Base-by-base conservation (phyloP, 768 basidiomycete genomes). In the Tulasnella sp. region DNA sequence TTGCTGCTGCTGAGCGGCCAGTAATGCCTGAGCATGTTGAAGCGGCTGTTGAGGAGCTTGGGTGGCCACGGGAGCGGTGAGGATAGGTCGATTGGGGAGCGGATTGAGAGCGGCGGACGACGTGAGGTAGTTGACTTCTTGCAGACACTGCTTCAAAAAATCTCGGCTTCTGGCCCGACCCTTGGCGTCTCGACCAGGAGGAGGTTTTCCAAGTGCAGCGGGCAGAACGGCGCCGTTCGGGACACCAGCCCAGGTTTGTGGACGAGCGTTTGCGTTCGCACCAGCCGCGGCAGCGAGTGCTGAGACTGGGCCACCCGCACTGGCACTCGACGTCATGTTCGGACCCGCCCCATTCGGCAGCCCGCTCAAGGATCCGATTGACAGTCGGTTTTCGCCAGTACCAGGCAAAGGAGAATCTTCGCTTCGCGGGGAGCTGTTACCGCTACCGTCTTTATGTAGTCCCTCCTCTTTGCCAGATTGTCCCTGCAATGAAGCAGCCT, bases 51-150 rank as follows among this genome's bases (percentile, higher is more conserved):
- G 79, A 44, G 44, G 71, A 21, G 42, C 14, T 71, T 81, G 80
- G 34, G 74, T 16, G 77, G 74, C 38, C 31, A 58, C 34, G 31
- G 62, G 78, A 36, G 79, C 62, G n/a, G 40, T 78, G 34, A 81
- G 74, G n/a, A 95, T 88, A 2, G 94, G 93, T 82, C 95, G 91
- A 80, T 95, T 94, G 3, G 96, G 96, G 75, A 98, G 88, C 68
- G 98, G 98, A 84, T 99, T 99, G 90, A 99, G 93, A 8, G 98
- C 97, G 85, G 98, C 94, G 0, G 96, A 92, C 0, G 97, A 98
- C 1, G 98, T 99, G 77, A 99, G 88, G 86, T 99, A 99, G 18
- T 95, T 94, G 82, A 99, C 94, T 88, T 99, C 98, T 87, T 99
- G 98, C 36, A 99, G 88, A 86, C 98, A 98, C 92, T 99, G 97